A percentile compares a stretch with the other conserved stretches of the same genome.
These are phyloP conservation scores for Hypoxylon subgilvum DNA, from an alignment of 495 filamentous ascomycete species.

Conservation along the genomic window DNA sequence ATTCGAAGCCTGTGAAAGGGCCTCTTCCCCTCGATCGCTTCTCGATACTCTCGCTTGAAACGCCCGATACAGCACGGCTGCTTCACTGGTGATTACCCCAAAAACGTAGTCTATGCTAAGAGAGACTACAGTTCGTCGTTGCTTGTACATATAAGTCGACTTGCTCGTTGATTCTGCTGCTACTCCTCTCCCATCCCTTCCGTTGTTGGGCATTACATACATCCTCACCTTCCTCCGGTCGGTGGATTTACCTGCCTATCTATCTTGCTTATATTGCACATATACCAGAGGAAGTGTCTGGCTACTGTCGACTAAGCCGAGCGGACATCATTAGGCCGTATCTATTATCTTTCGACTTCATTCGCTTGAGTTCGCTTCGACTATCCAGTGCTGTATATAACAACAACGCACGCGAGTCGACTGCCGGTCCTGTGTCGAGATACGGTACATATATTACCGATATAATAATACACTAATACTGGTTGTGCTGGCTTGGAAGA, in stretches of 20 bases:
- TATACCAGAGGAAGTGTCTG: conserved; percentile 17
- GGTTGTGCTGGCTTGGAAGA: conserved; percentile 5
- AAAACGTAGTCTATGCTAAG: conserved; percentile 18
- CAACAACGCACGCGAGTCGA: conserved; percentile 1
- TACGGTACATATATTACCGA: conserved; percentile 15
- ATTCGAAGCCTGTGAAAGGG: conserved; percentile 30
- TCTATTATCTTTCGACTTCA: conserved; percentile 12
- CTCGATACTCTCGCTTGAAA: conserved; percentile 28
- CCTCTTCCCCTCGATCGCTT: conserved; percentile 25
- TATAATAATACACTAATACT: conserved; percentile 30
- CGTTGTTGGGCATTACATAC: conserved; percentile 13
- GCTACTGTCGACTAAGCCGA: conserved; percentile 1
- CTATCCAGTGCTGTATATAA: background rate
- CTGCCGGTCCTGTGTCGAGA: conserved; percentile 1
- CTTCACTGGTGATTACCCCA: conserved; percentile 20
- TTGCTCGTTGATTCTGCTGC: conserved; percentile 11
- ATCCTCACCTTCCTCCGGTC: conserved; percentile 4
- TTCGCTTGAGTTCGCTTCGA: conserved; percentile 11
- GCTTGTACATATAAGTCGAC: conserved; percentile 30
- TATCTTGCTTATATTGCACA: too few relatives aligned
- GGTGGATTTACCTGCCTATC: background rate
- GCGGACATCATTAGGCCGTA: background rate
- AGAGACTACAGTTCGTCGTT: conserved; percentile 10
- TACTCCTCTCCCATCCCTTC: background rate
- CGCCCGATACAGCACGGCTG: conserved; percentile 25